Evolutionary conservation across 306 rosid genomes (phyloP).

Genomic region (Spatholobus suberectus): DNA sequence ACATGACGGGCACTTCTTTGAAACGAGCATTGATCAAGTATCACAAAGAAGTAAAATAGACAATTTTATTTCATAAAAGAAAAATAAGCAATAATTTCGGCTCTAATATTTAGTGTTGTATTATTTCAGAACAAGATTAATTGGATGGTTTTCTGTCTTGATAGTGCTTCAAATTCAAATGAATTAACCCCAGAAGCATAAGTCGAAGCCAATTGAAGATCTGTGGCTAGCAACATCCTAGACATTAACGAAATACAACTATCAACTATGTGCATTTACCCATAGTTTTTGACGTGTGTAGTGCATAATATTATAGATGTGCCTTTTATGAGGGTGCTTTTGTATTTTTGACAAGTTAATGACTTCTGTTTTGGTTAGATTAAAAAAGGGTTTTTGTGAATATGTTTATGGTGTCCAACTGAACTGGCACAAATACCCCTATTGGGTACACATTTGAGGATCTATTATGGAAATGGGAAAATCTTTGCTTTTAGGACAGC

Average conservation of each 20-base stretch:
- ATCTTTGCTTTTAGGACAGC: neutral
- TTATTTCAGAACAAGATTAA: neutral
- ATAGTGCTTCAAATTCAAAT: neutral
- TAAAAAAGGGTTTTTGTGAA: neutral
- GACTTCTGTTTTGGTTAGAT: constrained; percentile 7
- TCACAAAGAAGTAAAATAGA: neutral
- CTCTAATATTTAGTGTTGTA: neutral
- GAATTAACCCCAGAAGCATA: neutral
- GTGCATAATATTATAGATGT: constrained; percentile 3
- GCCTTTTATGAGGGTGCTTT: neutral
- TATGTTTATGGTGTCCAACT: neutral
- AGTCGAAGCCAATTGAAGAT: constrained; percentile 7
- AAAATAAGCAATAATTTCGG: neutral
- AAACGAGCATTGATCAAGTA: neutral
- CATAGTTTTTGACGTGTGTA: neutral
- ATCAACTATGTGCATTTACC: neutral
- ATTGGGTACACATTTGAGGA: neutral
- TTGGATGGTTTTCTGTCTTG: neutral
- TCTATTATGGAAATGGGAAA: neutral
- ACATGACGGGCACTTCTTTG: neutral
- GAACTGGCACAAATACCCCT: neutral
- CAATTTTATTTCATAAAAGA: neutral
- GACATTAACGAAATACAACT: neutral
- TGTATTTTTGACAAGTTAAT: neutral
- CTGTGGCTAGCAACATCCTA: neutral